These are phyloP conservation scores for Penicillium psychrofluorescens DNA, from an alignment of 495 filamentous ascomycete species.

Conservation along the genomic window DNA sequence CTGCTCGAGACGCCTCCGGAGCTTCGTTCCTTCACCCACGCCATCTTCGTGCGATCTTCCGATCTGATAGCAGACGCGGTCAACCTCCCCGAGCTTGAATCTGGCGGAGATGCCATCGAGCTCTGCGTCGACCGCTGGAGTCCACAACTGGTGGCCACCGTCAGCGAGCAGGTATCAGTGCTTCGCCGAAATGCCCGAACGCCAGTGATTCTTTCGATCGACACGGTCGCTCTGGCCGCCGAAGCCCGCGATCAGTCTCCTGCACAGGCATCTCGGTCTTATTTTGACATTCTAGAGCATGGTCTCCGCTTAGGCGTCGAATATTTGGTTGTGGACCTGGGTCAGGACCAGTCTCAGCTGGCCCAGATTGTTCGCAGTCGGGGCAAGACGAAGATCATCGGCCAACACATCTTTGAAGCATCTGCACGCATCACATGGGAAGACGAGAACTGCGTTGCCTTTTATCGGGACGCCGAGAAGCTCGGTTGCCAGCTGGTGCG, in stretches of 20 bases:
- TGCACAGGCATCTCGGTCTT: slow-evolving; percentile 15
- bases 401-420: slow-evolving; percentile 49
- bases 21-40: slow-evolving; percentile 57
- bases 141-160: slow-evolving; percentile 33
- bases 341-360: slow-evolving; percentile 35
- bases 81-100: slow-evolving; percentile 57
- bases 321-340: slow-evolving; percentile 62
- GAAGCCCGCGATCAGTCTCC: slow-evolving; percentile 13
- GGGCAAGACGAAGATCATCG: slow-evolving; percentile 70
- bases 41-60: slow-evolving; percentile 56
- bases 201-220: slow-evolving; percentile 64
- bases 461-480: slow-evolving; percentile 48
- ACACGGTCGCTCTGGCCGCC: slow-evolving; percentile 39
- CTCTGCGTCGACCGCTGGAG: slow-evolving; percentile 60
- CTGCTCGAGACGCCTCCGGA: slow-evolving; percentile 61
- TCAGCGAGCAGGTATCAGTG: slow-evolving; percentile 38
- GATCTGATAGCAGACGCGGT: slow-evolving; percentile 46
- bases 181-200: slow-evolving; percentile 51
- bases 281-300: slow-evolving; percentile 50
- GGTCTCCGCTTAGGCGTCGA: slow-evolving; percentile 68
- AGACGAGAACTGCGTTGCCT: slow-evolving; percentile 46
- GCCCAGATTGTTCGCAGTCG: slow-evolving; percentile 42
- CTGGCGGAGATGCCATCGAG: slow-evolving; percentile 66
- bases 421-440: slow-evolving; percentile 52
- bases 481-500: slow-evolving; percentile 67